Percentiles rank a stretch among this genome's conserved stretches.
phyloP scores from a whole-genome alignment of 2,329 filamentous ascomycete genomes.

The Neocatenulostroma microsporum region DNA sequence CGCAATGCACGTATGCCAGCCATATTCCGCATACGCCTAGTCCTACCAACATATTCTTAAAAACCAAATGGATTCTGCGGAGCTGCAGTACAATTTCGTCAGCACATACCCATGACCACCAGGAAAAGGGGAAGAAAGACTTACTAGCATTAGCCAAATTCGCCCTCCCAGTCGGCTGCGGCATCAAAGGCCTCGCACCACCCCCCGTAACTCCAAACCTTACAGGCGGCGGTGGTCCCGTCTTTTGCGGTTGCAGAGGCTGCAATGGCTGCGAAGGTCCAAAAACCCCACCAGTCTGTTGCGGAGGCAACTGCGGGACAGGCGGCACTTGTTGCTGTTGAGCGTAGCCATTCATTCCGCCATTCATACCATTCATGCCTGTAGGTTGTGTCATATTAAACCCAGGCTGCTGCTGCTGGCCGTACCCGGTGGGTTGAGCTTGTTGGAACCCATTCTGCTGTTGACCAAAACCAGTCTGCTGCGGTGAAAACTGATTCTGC shows the following conservation, averaged over 20 bases:
- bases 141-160: conserved; percentile 94
- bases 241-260: conserved; percentile 68
- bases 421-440: conserved; percentile 37
- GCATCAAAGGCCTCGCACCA: conserved; percentile 66
- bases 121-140: conserved; percentile 37
- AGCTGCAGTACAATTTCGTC: conserved; percentile 37
- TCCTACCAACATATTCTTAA: no score
- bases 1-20: no score
- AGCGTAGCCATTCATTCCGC: not conserved
- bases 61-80: conserved; percentile 66
- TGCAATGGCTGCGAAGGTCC: conserved; percentile 35
- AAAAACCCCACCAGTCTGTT: conserved; percentile 42
- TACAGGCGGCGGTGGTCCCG: conserved; percentile 77
- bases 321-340: conserved; percentile 26
- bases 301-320: conserved; percentile 50
- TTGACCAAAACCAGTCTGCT: conserved; percentile 50
- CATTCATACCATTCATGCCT: conserved; percentile 34
- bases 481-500: conserved; percentile 19
- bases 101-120: conserved; percentile 7
- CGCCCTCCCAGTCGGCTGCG: conserved; percentile 84
- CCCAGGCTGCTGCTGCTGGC: conserved; percentile 43
- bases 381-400: conserved; percentile 32
- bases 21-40: no score
- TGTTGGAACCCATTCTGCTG: conserved; percentile 36
- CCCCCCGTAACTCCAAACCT: conserved; percentile 73